Base-by-base conservation (phyloP, 257 asterid species). In the Euphrasia confusa region DNA sequence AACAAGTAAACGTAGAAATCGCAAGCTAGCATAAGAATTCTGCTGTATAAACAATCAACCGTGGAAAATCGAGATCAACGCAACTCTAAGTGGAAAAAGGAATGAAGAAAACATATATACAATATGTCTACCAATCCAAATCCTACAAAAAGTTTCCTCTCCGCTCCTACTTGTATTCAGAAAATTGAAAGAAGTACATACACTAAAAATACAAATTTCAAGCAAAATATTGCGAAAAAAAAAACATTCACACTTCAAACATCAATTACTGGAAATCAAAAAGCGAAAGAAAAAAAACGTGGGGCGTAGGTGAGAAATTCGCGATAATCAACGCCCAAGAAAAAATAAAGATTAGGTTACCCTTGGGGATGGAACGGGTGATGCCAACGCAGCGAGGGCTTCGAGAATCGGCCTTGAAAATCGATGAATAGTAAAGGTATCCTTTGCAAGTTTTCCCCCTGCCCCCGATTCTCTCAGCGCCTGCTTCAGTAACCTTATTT, bases 371-470 rank as follows among this genome's bases (percentile, higher is more conserved):
- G 44, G 98, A 81, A 61, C 88, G 85, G 69, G 89, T 66, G 64
- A 91, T 61, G 32, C 98, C 98, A 21, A 91, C 80, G 72, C 98
- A 91, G 24, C 84, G 79, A 73, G 98, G 96, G 17, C 83, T 81
- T 59, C 86, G 77, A 35, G 91, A 81, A 71, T 74, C 72, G 77
- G 94, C 68, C 75, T 81, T 81, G 76, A 81, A 61, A 55, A 68
- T 72, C 1, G 96, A 84, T 5, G 98, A 86, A 67, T 86, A 91
- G 65, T 82, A 91, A 0, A 88, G 71, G 70, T 87, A 81, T 1
- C 98, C 96, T 70, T 82, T 88, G 81, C 96, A 88, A 7, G 96
- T 82, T 69, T 79, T 91, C 3, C 82, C 94, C 72, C 77, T 75
- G 67, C 21, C 61, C 18, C 37, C 65, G 33, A 18, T 65, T 54